phyloP scores from a whole-genome alignment of 2,329 filamentous ascomycete species.

The Aspergillus felis region DNA sequence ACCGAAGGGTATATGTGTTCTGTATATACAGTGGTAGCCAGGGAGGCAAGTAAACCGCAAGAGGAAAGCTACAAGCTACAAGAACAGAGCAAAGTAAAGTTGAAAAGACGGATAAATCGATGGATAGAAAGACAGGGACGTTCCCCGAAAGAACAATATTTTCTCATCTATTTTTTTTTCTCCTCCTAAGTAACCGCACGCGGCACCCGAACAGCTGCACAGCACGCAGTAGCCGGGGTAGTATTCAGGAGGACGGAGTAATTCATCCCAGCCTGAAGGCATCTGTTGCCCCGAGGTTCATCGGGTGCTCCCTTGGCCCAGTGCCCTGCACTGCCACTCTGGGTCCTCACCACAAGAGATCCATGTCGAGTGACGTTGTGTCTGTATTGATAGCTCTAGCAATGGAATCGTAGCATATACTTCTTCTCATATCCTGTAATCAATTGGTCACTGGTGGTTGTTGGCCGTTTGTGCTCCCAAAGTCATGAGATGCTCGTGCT shows the following conservation, averaged over 20 bases:
- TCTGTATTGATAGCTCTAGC: neutral
- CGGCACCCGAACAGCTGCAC: constrained; percentile 13
- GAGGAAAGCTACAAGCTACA: neutral
- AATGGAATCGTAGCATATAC: neutral
- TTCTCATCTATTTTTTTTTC: neutral
- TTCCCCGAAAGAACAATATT: neutral
- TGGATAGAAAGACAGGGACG: neutral
- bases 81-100: neutral
- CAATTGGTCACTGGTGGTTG: neutral
- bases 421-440: neutral
- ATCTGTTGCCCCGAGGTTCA: constrained; percentile 22
- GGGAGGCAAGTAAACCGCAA: neutral
- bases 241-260: constrained; percentile 13
- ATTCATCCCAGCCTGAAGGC: constrained; percentile 15
- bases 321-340: neutral
- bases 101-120: constrained; percentile 2
- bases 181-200: neutral
- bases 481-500: neutral
- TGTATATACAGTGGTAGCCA: neutral
- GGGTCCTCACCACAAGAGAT: neutral
- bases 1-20: neutral
- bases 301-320: constrained; percentile 4
- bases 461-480: no score
- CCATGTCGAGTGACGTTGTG: constrained; percentile 1
- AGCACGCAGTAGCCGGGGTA: neutral